Conservation (phyloP, 1,284 basidiomycete genomes). For the Coniferiporia sulphurascens region DNA sequence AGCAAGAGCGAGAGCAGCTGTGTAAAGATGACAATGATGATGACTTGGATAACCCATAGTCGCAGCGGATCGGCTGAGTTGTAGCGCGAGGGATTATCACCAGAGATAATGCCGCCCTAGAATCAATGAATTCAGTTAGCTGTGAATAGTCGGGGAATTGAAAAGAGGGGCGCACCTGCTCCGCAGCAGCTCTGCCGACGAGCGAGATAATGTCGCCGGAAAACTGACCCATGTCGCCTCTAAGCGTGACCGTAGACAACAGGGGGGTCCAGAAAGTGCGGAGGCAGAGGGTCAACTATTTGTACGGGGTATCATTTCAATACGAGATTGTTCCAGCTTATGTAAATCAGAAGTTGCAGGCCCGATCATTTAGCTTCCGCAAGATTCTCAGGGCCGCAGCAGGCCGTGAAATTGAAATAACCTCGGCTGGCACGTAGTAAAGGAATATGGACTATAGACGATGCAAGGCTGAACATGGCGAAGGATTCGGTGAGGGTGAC, state of each 20-base stretch:
- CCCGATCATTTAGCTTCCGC: no score
- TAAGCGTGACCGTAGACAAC: not conserved
- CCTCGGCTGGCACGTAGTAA: no score
- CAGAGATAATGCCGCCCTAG: conserved; percentile 59
- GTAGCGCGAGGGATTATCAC: conserved; percentile 60
- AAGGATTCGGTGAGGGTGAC: no score
- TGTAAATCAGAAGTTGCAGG: no score
- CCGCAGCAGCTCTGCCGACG: conserved; percentile 37
- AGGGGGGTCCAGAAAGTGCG: no score
- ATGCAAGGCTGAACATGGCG: no score
- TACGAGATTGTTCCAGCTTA: no score
- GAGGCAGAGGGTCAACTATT: no score
- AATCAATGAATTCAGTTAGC: not conserved
- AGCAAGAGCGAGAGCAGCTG: conserved; percentile 65
- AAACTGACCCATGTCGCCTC: conserved; percentile 36
- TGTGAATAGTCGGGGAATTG: not conserved
- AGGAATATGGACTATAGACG: no score
- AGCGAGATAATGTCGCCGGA: conserved; percentile 32
- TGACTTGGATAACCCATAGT: conserved; percentile 81
- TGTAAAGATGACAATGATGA: conserved; percentile 72
- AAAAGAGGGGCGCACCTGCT: conserved; percentile 36
- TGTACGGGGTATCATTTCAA: no score
- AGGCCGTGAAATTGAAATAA: no score
- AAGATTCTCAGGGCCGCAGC: no score
- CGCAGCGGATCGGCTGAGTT: conserved; percentile 63